A percentile compares a stretch with the other conserved stretches of the same genome.
These are phyloP conservation scores for Adansonia rubrostipa DNA, from an alignment of 441 rosid species.

Conservation along the genomic window DNA sequence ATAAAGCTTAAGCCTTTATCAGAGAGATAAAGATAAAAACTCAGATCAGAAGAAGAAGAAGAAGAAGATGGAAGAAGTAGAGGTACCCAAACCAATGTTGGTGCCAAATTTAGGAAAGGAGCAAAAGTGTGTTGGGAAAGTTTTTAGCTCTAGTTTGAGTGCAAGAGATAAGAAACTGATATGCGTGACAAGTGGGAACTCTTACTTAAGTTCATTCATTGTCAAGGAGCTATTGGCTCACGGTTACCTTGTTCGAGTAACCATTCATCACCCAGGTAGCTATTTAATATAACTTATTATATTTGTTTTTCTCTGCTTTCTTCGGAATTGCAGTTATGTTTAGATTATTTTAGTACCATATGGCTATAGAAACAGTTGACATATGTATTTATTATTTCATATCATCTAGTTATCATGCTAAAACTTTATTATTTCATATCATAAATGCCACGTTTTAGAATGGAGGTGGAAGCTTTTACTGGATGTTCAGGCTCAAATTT, in stretches of 20 bases:
- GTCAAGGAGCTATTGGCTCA: conserved; percentile 43
- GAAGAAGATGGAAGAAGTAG: conserved; percentile 29
- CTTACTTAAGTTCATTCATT: conserved; percentile 38
- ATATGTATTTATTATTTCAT: too few species aligned
- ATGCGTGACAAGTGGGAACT: conserved; percentile 49
- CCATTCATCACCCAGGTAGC: conserved; percentile 41
- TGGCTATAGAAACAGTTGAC: too few species aligned
- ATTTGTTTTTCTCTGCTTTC: background rate
- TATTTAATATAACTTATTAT: background rate
- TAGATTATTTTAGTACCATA: background rate
- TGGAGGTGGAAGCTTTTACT: too few species aligned
- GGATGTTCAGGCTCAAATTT: too few species aligned
- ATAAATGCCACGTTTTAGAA: too few species aligned
- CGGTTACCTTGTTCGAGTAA: conserved; percentile 44
- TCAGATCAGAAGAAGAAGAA: background rate
- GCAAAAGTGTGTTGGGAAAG: conserved; percentile 22
- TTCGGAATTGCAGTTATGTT: background rate
- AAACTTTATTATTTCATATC: too few species aligned
- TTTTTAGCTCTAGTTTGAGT: conserved; percentile 26
- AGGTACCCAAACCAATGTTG: conserved; percentile 19
- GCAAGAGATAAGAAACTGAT: conserved; percentile 40
- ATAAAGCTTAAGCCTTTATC: background rate
- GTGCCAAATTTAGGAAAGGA: conserved; percentile 22
- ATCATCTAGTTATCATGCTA: too few species aligned
- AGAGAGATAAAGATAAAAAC: background rate